Evolutionary conservation across 352 stramenopile genomes (phyloP).

Genomic region (Phytophthora boehmeriae): DNA sequence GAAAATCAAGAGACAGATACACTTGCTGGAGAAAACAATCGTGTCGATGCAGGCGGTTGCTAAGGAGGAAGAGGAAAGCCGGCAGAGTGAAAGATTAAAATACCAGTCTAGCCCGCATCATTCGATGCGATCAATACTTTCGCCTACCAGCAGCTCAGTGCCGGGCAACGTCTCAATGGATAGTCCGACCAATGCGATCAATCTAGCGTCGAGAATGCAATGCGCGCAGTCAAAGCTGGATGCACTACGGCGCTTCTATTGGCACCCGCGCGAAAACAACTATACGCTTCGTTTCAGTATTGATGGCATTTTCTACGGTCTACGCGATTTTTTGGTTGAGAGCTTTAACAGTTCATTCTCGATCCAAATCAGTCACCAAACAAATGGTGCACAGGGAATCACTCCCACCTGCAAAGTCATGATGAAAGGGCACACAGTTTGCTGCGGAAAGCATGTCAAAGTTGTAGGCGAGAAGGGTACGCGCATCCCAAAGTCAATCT

Average conservation of each 20-base stretch:
- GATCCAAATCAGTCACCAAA: conserved; percentile 71
- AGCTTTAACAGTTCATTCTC: conserved; percentile 62
- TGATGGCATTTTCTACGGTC: conserved; percentile 79
- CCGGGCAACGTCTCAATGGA: conserved; percentile 23
- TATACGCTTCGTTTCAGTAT: conserved; percentile 83
- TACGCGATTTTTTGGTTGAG: conserved; percentile 76
- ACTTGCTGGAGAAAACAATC: conserved; percentile 73
- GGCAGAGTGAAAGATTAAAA: conserved; percentile 42
- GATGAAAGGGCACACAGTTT: conserved; percentile 69
- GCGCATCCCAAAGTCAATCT: conserved; percentile 79
- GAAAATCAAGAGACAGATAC: conserved; percentile 72
- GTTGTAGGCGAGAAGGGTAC: conserved; percentile 79
- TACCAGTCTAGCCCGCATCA: conserved; percentile 31
- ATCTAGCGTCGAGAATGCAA: conserved; percentile 58
- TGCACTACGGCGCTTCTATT: conserved; percentile 66
- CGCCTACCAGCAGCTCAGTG: conserved; percentile 21
- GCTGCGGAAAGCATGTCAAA: conserved; percentile 77
- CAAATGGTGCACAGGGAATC: conserved; percentile 69
- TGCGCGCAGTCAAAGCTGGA: conserved; percentile 77
- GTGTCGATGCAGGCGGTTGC: conserved; percentile 65
- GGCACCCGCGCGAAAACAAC: conserved; percentile 72
- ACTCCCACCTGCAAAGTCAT: conserved; percentile 66
- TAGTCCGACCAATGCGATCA: conserved; percentile 56
- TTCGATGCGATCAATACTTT: conserved; percentile 18
- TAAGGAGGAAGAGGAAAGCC: conserved; percentile 51